Percentiles rank a stretch among this genome's conserved stretches.
phyloP scores from a whole-genome alignment of 1,139 yeast species.

The Geotrichum restrictum region DNA sequence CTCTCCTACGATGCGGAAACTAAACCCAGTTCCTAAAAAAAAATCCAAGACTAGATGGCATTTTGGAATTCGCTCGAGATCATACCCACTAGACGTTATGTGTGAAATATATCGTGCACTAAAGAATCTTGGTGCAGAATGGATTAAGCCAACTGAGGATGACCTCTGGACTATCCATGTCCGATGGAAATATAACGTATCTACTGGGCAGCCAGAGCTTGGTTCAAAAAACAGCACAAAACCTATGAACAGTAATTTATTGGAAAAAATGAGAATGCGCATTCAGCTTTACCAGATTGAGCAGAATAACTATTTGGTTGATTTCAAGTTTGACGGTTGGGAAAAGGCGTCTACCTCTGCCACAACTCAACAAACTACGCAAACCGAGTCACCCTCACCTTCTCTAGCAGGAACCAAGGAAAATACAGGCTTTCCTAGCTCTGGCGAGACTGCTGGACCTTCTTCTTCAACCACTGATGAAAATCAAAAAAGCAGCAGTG shows the following conservation, averaged over 20 bases:
- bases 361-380: background rate
- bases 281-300: slow-evolving; percentile 93
- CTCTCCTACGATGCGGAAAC: slow-evolving; percentile 44
- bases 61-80: slow-evolving; percentile 93
- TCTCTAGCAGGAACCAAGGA: background rate
- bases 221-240: background rate
- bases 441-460: background rate
- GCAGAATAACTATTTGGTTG: slow-evolving; percentile 91
- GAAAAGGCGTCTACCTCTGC: slow-evolving; percentile 40
- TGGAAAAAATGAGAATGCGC: slow-evolving; percentile 75
- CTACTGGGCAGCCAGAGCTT: background rate
- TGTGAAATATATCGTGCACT: slow-evolving; percentile 95
- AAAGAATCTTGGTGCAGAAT: slow-evolving; percentile 91
- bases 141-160: slow-evolving; percentile 85
- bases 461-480: slow-evolving; percentile 7
- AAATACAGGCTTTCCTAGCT: slow-evolving; percentile 24
- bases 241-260: background rate
- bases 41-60: slow-evolving; percentile 95
- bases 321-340: slow-evolving; percentile 97
- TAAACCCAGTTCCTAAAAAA: slow-evolving; percentile 70
- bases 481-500: slow-evolving; percentile 32
- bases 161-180: slow-evolving; percentile 96
- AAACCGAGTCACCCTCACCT: background rate
- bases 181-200: slow-evolving; percentile 69
- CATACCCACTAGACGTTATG: slow-evolving; percentile 97